Evolutionary conservation across 495 filamentous ascomycete species (phyloP), one percentile per base, ranked within the genome.

Genomic region (Parachaetomium inaequale): DNA sequence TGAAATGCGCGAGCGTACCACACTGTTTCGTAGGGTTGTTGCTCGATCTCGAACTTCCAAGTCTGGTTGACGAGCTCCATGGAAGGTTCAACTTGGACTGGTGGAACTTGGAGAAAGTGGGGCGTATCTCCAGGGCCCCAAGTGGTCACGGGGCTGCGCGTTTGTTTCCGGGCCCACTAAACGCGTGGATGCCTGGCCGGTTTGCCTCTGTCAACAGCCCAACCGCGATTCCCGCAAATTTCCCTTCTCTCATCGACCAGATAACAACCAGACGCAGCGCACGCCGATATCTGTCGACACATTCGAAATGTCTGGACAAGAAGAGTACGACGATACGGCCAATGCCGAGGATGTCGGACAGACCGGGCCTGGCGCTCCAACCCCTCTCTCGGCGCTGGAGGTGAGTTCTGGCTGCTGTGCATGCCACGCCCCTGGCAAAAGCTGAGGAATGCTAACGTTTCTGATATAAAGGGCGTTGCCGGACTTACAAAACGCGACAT

Each of bases 401-500:
- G 93, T 96, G 80, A 60, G 75, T 32, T 23, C 38, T 26, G 14
- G 34, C 8, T 46, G 29, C 32, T 3, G n/a, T 17, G 3, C 50
- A 26, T 26, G 23, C 21, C 10, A 10, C 45, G 21, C 1, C 14
- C 1, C 11, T 25, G 3, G n/a, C 11, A 8, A 10, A 7, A 31
- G 23, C 17, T 47, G 3, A n/a, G 25, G 0, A n/a, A 14, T 59
- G 19, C 59, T 66, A 28, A 61, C 26, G n/a, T 17, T 15, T 36
- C 23, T n/a, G 23, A 28, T 23, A 12, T 12, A 0, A 51, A 94
- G 88, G 88, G 90, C 40, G 74, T 91, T 68, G 86, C 87, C 46
- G 94, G 95, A 4, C 78, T 98, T 62, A 95, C 90, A n/a, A 90
- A 90, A 31, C 85, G 94, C 58, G 94, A 98, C 72, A 95, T 97